Base-by-base conservation (phyloP, 2,329 filamentous ascomycete species). In the Xylaria sp. region DNA sequence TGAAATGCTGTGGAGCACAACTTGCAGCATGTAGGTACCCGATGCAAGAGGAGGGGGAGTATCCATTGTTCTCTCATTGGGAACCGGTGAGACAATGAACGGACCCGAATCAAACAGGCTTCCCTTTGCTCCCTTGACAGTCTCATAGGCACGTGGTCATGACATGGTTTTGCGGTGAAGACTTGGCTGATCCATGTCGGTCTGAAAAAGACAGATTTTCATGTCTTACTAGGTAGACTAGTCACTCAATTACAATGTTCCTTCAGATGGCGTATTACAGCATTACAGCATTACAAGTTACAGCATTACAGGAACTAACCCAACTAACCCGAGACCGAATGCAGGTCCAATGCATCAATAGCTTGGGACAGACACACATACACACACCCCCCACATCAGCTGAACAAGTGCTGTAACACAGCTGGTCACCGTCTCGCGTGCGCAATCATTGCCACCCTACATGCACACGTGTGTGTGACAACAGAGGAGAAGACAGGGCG, bases 101-200 rank as follows among this genome's bases (percentile, higher is more conserved):
- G 48, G 25, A 7, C 30, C 18, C 9, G 23, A 36, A 36, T 4
- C 15, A 36, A 36, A 55, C 52, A 5, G 50, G 32, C n/a, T 15
- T 55, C 52, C 10, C 52, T 55, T 53, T n/a, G n/a, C 18, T 53
- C 20, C 3, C 52, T 32, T 50, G 45, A 39, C 39, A 36, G 46
- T 60, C 41, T 41, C 8, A 30, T 48, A 39, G 57, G 56, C 66
- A 68, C 66, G 56, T 68, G 66, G 61, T 6, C 10, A 36, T 30
- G 55, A 23, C 20, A 48, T 20, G 52, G 48, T 45, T 28, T 46
- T 60, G 55, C 43, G 56, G 56, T 63, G 61, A 63, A 52, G 30
- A 53, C 10, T 45, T 55, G 34, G 32, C 34, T 48, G 52, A 50
- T 30, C 56, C 36, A 46, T 60, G 45, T 34, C 36, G 13, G 15